A percentile compares a stretch with the other conserved stretches of the same genome.
Evolutionary conservation across 2,329 filamentous ascomycete species (phyloP).

Genomic region (Shiraia sp.): DNA sequence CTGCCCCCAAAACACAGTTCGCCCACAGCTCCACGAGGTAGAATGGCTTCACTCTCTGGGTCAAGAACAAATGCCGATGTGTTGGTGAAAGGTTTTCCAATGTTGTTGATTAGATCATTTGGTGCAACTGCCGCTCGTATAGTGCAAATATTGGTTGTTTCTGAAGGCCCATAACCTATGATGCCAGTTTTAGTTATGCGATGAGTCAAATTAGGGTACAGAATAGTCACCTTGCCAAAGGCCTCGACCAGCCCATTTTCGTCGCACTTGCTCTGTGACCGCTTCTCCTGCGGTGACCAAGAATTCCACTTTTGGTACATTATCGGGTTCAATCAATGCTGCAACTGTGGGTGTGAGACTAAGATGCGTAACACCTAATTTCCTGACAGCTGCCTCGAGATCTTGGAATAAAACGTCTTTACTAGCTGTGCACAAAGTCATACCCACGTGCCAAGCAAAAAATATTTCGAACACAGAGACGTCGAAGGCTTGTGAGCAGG

Average conservation of each 20-base stretch:
- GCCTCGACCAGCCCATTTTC: slow-evolving; percentile 67
- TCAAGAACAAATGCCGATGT: slow-evolving; percentile 73
- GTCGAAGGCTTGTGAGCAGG: slow-evolving; percentile 84
- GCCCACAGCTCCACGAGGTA: slow-evolving; percentile 74
- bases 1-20: slow-evolving; percentile 87
- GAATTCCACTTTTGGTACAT: slow-evolving; percentile 72
- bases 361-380: slow-evolving; percentile 72
- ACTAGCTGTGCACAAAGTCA: slow-evolving; percentile 74
- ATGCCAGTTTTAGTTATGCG: slow-evolving; percentile 1
- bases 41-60: slow-evolving; percentile 37
- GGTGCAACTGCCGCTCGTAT: slow-evolving; percentile 64
- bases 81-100: slow-evolving; percentile 75
- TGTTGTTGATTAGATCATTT: slow-evolving; percentile 68
- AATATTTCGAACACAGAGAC: slow-evolving; percentile 91
- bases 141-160: slow-evolving; percentile 87
- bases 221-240: slow-evolving; percentile 67
- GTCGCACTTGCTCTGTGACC: slow-evolving; percentile 71
- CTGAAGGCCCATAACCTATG: slow-evolving; percentile 74
- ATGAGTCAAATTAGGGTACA: background rate
- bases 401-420: slow-evolving; percentile 77
- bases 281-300: slow-evolving; percentile 82
- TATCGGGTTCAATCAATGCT: slow-evolving; percentile 68
- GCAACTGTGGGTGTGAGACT: slow-evolving; percentile 87
- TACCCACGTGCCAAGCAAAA: slow-evolving; percentile 77
- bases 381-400: slow-evolving; percentile 68